Base-by-base conservation (phyloP, 257 asterid species). In the Striga asiatica region DNA sequence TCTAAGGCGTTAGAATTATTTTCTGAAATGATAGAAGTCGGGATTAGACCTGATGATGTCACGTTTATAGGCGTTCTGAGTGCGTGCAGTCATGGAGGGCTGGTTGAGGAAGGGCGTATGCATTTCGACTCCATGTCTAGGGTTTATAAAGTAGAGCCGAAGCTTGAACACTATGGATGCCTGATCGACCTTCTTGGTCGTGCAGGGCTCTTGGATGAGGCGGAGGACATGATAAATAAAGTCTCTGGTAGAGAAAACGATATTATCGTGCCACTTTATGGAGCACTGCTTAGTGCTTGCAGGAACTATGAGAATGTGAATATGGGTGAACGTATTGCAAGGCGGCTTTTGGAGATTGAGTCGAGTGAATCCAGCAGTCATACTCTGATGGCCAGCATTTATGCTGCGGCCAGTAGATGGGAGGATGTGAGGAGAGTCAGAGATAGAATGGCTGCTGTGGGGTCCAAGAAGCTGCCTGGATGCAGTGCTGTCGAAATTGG, bases 71-170 rank as follows among this genome's bases (percentile, higher is more conserved):
- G 95, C 13, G 93, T 85, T 69, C 60, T 89, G 32, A 78, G 74
- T 47, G 95, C 97, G 50, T 89, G 95, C 68, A 82, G 89, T 63
- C 97, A 89, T 31, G 94, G 94, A 21, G 94, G 94, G 31, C 63
- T 89, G 24, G 89, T 84, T 23, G 85, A 81, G 71, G 93, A 88
- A 77, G 95, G 95, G 3, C 84, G 85, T 3, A 58, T 12, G 47
- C 74, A 78, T 76, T 89, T 89, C 56, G 68, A 72, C 58, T 73
- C 94, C 0, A 81, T 85, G 95, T 59, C 29, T 21, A 69, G 60
- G 66, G 45, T 62, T 38, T 74, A 82, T 64, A 66, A 38, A 8
- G 76, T 85, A 21, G 74, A 89, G 66, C 94, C 95, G 12, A 85
- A 81, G 66, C 45, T 81, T 69, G 89, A 85, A 53, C 97, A 85